Base-by-base conservation (phyloP, 108 stramenopile species). In the Cafeteria roenbergensis region DNA sequence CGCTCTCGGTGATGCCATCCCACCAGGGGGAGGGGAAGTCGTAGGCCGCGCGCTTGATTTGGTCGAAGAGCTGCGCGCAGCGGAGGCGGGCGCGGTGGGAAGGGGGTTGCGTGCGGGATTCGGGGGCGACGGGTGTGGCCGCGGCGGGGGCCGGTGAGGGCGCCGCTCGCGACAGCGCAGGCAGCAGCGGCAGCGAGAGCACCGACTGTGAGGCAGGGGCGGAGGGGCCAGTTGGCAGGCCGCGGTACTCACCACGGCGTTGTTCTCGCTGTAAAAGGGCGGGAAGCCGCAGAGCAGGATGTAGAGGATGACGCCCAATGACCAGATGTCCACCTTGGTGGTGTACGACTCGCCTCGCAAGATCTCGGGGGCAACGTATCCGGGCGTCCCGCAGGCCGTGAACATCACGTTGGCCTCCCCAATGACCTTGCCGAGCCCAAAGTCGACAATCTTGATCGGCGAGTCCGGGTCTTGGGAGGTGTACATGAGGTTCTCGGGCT, bases 241-340 rank as follows among this genome's bases (percentile, higher is more conserved):
- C n/a, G n/a, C n/a, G n/a, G n/a, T n/a, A n/a, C 22, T 63, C 36
- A 26, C n/a, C n/a, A n/a, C n/a, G n/a, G 31, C 74, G 38, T 94
- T 91, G 28, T 87, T 88, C 36, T 89, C 88, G 33, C 91, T 91
- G 68, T 91, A 92, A 72, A 98, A 95, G 33, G 96, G 96, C 12
- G 93, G 93, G 66, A 92, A 98, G 33, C 98, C 95, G 68, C 90
- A 94, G 3, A 99, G 76, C 51, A 99, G 66, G 62, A 96, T 93
- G 79, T 94, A 97, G 42, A 86, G 60, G 2, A 94, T 94, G 48
- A 97, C 88, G 28, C 98, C 98, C 27, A 97, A 70, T 37, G 82
- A 84, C 81, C 88, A 97, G 32, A 97, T 80, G 73, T 99, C 98
- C 9, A 85, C 84, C 69, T 93, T 84, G 54, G 82, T 86, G 72